These are phyloP conservation scores for Exserohilum rostratum DNA, from an alignment of 2,329 filamentous ascomycete genomes.

Conservation along the genomic window DNA sequence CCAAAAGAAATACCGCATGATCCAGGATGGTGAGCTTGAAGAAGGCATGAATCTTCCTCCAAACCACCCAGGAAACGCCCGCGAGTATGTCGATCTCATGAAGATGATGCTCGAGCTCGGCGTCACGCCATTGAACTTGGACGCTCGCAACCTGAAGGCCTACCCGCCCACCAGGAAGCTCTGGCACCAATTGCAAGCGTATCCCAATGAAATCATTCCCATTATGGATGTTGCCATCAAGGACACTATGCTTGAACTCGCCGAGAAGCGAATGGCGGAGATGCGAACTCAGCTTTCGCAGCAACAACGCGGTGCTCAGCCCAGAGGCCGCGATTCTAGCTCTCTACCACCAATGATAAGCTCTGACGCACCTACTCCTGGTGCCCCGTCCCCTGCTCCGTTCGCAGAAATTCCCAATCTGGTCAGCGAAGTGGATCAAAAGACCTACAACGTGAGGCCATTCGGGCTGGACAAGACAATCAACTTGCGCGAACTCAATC, in stretches of 20 bases:
- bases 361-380: constrained; percentile 69
- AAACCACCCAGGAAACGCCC: constrained; percentile 73
- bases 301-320: constrained; percentile 56
- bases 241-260: constrained; percentile 89
- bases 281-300: constrained; percentile 65
- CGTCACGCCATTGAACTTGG: constrained; percentile 82
- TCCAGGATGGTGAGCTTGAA: constrained; percentile 81
- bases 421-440: constrained; percentile 76
- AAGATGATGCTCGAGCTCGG: constrained; percentile 91
- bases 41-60: constrained; percentile 70
- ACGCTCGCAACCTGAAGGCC: constrained; percentile 85
- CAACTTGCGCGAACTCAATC: constrained; percentile 93
- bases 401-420: constrained; percentile 68
- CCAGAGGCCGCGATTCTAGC: constrained; percentile 61
- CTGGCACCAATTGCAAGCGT: constrained; percentile 93
- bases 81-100: constrained; percentile 83
- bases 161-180: constrained; percentile 93
- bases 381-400: constrained; percentile 39
- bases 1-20: constrained; percentile 91
- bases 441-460: constrained; percentile 83
- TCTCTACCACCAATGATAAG: constrained; percentile 79
- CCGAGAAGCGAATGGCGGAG: constrained; percentile 76
- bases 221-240: constrained; percentile 95
- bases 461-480: constrained; percentile 86
- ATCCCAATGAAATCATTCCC: constrained; percentile 94